Conservation (phyloP, 148 eudicot species). For the Rhododendron molle region DNA sequence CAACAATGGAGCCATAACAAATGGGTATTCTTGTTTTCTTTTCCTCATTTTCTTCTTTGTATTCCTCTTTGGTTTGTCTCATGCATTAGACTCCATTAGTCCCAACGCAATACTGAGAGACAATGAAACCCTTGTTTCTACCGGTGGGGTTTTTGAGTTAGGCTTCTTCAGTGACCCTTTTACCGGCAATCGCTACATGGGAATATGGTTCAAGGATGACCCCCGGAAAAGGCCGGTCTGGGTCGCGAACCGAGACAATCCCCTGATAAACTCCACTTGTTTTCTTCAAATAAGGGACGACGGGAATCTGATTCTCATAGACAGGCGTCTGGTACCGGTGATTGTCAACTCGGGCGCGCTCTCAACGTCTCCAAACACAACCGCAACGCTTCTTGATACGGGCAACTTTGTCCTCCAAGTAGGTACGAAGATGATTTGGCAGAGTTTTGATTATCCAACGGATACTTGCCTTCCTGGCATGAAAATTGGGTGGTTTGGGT, state of each 20-base stretch:
- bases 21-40: background rate
- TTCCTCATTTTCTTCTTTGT: background rate
- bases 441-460: conserved; percentile 1
- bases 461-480: conserved; percentile 9
- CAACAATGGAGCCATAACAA: background rate
- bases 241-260: background rate
- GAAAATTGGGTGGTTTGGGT: conserved; percentile 2
- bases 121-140: conserved; percentile 2
- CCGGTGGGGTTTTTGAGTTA: conserved; percentile 1
- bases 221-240: background rate
- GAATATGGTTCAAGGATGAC: conserved; percentile 8
- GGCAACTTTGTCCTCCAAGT: background rate
- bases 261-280: background rate
- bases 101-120: background rate
- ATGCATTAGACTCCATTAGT: background rate
- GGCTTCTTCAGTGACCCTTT: conserved; percentile 1
- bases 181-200: background rate
- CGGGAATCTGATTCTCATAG: background rate
- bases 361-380: background rate
- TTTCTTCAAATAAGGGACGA: background rate
- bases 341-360: background rate
- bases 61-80: background rate
- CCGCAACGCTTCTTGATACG: background rate
- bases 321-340: background rate
- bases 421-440: background rate